Evolutionary conservation across 352 stramenopile species (phyloP).

Genomic region (Hyaloperonospora brassicae): DNA sequence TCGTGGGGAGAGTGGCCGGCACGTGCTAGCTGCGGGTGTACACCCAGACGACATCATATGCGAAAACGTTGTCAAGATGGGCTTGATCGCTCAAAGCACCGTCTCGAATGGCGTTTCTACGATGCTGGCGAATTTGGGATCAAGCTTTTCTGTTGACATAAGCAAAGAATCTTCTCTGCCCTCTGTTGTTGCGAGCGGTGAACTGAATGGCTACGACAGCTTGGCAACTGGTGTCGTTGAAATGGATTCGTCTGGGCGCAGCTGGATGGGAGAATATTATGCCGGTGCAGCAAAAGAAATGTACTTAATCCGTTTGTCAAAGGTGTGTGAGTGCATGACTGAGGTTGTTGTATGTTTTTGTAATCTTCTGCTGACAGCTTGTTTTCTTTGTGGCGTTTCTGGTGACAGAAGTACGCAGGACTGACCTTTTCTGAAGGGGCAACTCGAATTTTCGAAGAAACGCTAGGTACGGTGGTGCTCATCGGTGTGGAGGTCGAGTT

Average conservation of each 20-base stretch:
- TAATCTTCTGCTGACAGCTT: not conserved
- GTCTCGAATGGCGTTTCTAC: conserved; percentile 73
- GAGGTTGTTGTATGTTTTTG: not conserved
- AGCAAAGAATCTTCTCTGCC: conserved; percentile 13
- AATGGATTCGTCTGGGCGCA: conserved; percentile 11
- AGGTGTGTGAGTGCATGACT: conserved; percentile 22
- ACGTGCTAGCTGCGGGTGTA: conserved; percentile 76
- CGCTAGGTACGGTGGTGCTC: conserved; percentile 55
- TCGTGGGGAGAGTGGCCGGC: conserved; percentile 60
- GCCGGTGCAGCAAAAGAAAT: conserved; percentile 75
- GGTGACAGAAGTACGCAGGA: conserved; percentile 51
- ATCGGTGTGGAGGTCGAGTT: conserved; percentile 76
- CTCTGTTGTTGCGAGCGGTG: conserved; percentile 24
- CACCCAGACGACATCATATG: conserved; percentile 77
- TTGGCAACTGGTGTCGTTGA: conserved; percentile 4
- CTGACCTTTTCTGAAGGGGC: conserved; percentile 61
- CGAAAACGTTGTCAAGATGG: conserved; percentile 86
- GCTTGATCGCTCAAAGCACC: conserved; percentile 67
- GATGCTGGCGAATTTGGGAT: conserved; percentile 78
- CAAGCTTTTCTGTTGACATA: conserved; percentile 63
- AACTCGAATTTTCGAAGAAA: conserved; percentile 56
- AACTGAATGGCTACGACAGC: conserved; percentile 16
- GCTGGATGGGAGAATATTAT: conserved; percentile 73
- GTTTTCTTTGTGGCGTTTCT: not conserved
- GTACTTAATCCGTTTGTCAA: conserved; percentile 75